Evolutionary conservation across 176 grass and related monocot genomes (phyloP).

Genomic region (Chloris gayana): DNA sequence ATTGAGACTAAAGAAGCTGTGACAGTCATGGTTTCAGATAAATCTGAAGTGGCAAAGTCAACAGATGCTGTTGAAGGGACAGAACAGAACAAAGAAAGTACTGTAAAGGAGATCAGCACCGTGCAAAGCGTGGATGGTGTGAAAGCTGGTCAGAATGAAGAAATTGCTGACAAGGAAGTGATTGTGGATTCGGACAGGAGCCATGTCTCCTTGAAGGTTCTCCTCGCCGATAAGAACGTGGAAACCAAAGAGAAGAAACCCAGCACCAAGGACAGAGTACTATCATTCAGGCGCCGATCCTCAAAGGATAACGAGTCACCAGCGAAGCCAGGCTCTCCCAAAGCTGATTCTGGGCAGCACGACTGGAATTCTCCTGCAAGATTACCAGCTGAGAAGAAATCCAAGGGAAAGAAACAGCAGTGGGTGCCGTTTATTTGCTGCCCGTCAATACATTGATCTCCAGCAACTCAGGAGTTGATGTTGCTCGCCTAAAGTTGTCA

Average conservation of each 20-base stretch:
- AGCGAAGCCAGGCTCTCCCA: constrained; percentile 25
- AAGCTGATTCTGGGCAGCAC: constrained; percentile 38
- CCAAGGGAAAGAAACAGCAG: constrained; percentile 51
- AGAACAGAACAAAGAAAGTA: constrained; percentile 1
- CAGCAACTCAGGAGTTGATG: neutral
- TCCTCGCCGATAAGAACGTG: constrained; percentile 49
- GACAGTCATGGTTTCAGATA: neutral
- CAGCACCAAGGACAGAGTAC: constrained; percentile 36
- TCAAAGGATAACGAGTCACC: constrained; percentile 27
- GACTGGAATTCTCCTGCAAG: constrained; percentile 73
- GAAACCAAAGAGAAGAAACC: constrained; percentile 52
- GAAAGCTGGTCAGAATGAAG: constrained; percentile 23
- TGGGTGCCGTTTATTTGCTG: constrained; percentile 79
- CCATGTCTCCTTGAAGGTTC: constrained; percentile 55
- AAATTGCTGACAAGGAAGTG: constrained; percentile 48
- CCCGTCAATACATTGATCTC: constrained; percentile 40
- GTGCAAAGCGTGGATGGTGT: neutral
- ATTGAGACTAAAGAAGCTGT: neutral
- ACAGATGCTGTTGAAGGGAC: neutral
- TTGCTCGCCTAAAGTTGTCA: neutral
- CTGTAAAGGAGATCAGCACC: constrained; percentile 25
- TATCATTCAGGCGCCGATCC: constrained; percentile 34
- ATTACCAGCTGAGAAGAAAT: constrained; percentile 49
- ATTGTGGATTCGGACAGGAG: constrained; percentile 44
- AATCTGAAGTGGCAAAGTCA: neutral